Evolutionary conservation across 768 basidiomycete species (phyloP).

Genomic region (Tulasnella sp.): DNA sequence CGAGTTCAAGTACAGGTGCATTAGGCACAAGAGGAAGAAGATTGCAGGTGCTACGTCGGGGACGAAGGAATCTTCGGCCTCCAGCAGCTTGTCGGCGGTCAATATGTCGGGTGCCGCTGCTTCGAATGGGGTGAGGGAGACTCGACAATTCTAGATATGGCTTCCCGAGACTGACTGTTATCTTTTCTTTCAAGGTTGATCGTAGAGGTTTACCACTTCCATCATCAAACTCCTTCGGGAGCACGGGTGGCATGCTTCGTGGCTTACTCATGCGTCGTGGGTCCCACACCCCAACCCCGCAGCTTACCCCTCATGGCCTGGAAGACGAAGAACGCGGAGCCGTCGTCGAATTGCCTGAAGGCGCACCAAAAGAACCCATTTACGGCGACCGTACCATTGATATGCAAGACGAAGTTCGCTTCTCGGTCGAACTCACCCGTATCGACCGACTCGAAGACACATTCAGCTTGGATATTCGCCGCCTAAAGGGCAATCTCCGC

Average conservation of each 20-base stretch:
- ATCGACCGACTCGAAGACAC: slow-evolving; percentile 85
- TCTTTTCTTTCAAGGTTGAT: slow-evolving; percentile 56
- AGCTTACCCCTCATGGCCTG: slow-evolving; percentile 30
- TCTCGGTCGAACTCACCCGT: slow-evolving; percentile 88
- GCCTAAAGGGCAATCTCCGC: slow-evolving; percentile 85
- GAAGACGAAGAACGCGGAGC: slow-evolving; percentile 18
- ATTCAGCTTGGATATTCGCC: slow-evolving; percentile 83
- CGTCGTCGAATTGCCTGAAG: slow-evolving; percentile 17
- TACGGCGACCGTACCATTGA: slow-evolving; percentile 81
- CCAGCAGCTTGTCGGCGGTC: slow-evolving; percentile 58
- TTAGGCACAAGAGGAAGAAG: slow-evolving; percentile 68
- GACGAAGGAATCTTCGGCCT: slow-evolving; percentile 34
- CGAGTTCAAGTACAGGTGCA: slow-evolving; percentile 84
- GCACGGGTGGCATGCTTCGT: slow-evolving; percentile 70
- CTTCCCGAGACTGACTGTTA: slow-evolving; percentile 21
- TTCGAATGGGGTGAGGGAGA: slow-evolving; percentile 67
- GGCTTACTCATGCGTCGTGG: slow-evolving; percentile 86
- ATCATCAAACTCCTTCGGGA: slow-evolving; percentile 58
- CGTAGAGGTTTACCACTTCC: slow-evolving; percentile 82
- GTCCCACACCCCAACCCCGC: slow-evolving; percentile 52
- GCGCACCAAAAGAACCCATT: slow-evolving; percentile 39
- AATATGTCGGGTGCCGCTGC: slow-evolving; percentile 74
- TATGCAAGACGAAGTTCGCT: slow-evolving; percentile 90
- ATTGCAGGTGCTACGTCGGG: slow-evolving; percentile 39
- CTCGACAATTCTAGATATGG: not conserved